Percentiles rank a stretch among this genome's conserved stretches.
These are phyloP conservation scores for Cladophialophora exuberans DNA, from an alignment of 2,329 filamentous ascomycete species.

Conservation along the genomic window DNA sequence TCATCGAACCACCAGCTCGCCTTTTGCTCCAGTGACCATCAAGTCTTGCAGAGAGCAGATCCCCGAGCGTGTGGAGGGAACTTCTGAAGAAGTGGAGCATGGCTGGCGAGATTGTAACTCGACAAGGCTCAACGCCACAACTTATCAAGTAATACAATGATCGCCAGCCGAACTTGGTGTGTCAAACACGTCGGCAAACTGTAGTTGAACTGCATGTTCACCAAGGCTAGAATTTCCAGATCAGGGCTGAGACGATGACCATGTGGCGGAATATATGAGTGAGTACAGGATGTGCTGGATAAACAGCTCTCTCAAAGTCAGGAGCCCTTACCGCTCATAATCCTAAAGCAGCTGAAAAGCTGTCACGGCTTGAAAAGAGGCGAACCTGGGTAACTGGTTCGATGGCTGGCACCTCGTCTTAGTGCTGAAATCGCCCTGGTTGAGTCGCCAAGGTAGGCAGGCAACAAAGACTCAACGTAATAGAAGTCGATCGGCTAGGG, in stretches of 20 bases:
- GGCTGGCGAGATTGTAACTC: slow-evolving; percentile 6
- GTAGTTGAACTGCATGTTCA: background rate
- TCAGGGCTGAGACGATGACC: too few relatives aligned
- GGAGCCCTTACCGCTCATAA: too few relatives aligned
- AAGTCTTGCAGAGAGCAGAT: background rate
- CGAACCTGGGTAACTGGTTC: background rate
- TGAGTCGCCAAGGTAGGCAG: background rate
- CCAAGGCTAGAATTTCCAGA: too few relatives aligned
- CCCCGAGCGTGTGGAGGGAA: background rate
- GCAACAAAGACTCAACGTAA: background rate
- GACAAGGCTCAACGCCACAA: slow-evolving; percentile 3
- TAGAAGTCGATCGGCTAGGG: slow-evolving; percentile 4
- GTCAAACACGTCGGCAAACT: background rate
- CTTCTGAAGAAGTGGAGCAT: background rate
- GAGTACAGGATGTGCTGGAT: too few relatives aligned
- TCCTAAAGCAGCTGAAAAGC: too few relatives aligned
- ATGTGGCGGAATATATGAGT: too few relatives aligned
- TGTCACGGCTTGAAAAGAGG: too few relatives aligned
- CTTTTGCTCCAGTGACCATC: slow-evolving; percentile 8
- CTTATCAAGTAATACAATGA: background rate
- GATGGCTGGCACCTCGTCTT: background rate
- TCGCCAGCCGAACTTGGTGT: background rate
- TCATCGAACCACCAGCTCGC: background rate
- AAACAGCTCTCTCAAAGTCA: too few relatives aligned
- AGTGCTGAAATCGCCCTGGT: too few relatives aligned